These are phyloP conservation scores for Colletotrichum lini DNA, from an alignment of 2,329 filamentous ascomycete genomes.

Conservation along the genomic window DNA sequence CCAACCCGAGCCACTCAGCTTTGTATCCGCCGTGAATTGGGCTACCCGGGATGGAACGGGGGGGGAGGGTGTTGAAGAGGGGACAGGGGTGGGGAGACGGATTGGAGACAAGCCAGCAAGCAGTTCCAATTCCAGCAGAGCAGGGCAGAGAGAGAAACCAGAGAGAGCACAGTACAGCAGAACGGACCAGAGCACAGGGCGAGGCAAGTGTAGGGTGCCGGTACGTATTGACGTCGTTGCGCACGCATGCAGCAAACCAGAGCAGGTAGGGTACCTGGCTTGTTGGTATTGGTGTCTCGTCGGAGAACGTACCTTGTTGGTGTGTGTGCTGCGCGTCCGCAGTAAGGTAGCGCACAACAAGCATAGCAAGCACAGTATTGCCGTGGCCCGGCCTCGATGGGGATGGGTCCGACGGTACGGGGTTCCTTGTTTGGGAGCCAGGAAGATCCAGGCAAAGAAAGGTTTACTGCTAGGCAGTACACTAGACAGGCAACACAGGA, in stretches of 20 bases:
- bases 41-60: slow-evolving; percentile 33
- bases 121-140: slow-evolving; percentile 27
- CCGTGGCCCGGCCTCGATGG: slow-evolving; percentile 32
- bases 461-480: too few relatives aligned
- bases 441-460: slow-evolving; percentile 6
- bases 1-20: slow-evolving; percentile 36
- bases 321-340: slow-evolving; percentile 8
- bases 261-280: slow-evolving; percentile 16
- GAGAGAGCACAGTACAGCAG: not conserved
- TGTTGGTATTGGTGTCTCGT: slow-evolving; percentile 10
- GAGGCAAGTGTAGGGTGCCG: slow-evolving; percentile 1
- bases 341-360: not conserved
- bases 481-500: not conserved
- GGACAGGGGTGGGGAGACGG: slow-evolving; percentile 22
- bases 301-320: slow-evolving; percentile 28
- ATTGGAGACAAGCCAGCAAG: slow-evolving; percentile 31
- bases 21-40: slow-evolving; percentile 21
- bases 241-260: slow-evolving; percentile 22
- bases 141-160: slow-evolving; percentile 27
- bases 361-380: not conserved
- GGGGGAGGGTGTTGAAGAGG: slow-evolving; percentile 26
- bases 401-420: slow-evolving; percentile 28
- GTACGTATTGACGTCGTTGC: slow-evolving; percentile 12
- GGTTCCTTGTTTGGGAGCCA: slow-evolving; percentile 20
- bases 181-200: slow-evolving; percentile 1